Base-by-base conservation (phyloP, 805 yeast species). In the Candida awuae region DNA sequence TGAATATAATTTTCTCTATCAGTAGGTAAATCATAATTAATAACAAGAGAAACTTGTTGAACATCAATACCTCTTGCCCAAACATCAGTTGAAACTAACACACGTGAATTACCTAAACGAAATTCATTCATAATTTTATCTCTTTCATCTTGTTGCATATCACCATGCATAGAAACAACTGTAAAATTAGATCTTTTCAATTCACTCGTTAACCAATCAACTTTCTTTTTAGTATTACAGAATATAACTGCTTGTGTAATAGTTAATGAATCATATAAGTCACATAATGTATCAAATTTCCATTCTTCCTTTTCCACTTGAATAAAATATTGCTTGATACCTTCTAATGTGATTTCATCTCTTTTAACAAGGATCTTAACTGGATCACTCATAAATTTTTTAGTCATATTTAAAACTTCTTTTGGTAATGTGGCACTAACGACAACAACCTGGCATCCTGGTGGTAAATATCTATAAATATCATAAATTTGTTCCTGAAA, bases 31-130 rank as follows among this genome's bases (percentile, higher is more conserved):
- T 88, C 97, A 68, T 86, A 88, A 72, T 88, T 88, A 50, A 88
- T 84, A 48, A 88, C 97, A 51, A 90, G 73, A 23, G 95, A 86
- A 42, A 88, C 95, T 68, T 88, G 97, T 69, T 88, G 97, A 39
- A 88, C 96, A 68, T 88, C 97, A 51, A 88, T 88, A 66, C 97
- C 97, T 67, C 97, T 79, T 28, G 97, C 97, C 79, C 88, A 85
- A 48, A 88, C 84, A 65, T 88, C 97, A 39, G 97, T 88, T 27
- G 95, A 75, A 51, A 88, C 90, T 58, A 90, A 71, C 38, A 90
- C 90, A 61, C 97, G 77, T 27, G 97, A 85, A 46, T 86, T 80
- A 42, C 97, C 97, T 37, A 87, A 76, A 64, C 98, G 76, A 70
- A 90, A 90, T 66, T 90, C 97, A 60, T 81, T 77, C 98, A 90